phyloP scores from a whole-genome alignment of 2,329 filamentous ascomycete species.

The Hypoxylon sp. region DNA sequence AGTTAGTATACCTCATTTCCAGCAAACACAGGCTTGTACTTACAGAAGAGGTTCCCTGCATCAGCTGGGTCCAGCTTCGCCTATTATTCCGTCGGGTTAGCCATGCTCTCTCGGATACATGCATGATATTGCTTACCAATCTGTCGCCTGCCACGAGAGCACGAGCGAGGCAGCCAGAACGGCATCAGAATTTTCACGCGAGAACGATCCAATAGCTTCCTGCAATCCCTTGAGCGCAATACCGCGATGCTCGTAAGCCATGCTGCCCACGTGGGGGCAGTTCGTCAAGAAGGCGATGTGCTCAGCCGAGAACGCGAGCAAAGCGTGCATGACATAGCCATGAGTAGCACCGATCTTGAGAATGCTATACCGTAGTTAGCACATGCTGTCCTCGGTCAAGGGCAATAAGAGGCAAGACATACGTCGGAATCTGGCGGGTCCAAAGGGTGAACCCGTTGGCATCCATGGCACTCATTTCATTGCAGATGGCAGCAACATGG shows the following conservation, averaged over 20 bases:
- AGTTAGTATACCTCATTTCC: conserved; percentile 46
- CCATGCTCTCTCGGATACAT: conserved; percentile 48
- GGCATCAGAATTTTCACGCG: conserved; percentile 87
- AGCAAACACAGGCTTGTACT: conserved; percentile 52
- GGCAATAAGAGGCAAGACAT: conserved; percentile 56
- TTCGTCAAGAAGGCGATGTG: conserved; percentile 92
- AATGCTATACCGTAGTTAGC: conserved; percentile 67
- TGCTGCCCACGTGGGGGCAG: conserved; percentile 85
- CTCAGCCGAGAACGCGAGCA: conserved; percentile 93
- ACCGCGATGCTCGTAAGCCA: conserved; percentile 90
- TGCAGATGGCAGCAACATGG: conserved; percentile 87
- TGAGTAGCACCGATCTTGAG: conserved; percentile 85
- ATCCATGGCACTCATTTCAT: conserved; percentile 81
- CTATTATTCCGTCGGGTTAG: conserved; percentile 63
- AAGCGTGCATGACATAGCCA: conserved; percentile 91
- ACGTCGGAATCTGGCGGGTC: conserved; percentile 94
- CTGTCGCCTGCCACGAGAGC: conserved; percentile 94
- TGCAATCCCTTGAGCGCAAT: conserved; percentile 89
- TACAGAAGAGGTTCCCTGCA: conserved; percentile 91
- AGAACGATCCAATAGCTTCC: conserved; percentile 87
- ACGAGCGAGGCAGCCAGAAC: conserved; percentile 91
- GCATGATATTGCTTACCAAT: conserved; percentile 78
- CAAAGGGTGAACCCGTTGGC: conserved; percentile 90
- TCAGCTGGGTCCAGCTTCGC: conserved; percentile 92
- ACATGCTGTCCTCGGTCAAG: neutral